A percentile compares a stretch with the other conserved stretches of the same genome.
Conservation (phyloP, 1,284 basidiomycete genomes). For the Cystobasidium sp. region DNA sequence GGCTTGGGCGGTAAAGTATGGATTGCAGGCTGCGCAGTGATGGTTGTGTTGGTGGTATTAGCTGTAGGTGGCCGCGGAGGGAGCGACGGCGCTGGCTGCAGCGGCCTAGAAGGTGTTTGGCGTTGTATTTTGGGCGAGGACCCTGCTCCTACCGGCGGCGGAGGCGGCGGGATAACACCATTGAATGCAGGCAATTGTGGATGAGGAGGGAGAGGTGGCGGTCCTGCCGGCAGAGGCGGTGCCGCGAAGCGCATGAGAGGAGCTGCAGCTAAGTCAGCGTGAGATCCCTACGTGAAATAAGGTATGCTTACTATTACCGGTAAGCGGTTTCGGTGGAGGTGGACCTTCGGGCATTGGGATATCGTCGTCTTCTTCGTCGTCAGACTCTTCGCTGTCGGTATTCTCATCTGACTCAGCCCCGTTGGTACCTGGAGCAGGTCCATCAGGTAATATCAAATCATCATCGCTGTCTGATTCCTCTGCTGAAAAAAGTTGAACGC, state of each 20-base stretch:
- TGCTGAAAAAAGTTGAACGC: neutral
- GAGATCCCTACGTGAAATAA: neutral
- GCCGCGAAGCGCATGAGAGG: constrained; percentile 15
- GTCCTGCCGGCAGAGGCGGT: constrained; percentile 45
- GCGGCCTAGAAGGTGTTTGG: constrained; percentile 21
- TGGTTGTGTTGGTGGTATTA: constrained; percentile 6
- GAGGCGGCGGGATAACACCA: constrained; percentile 49
- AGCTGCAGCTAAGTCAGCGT: neutral
- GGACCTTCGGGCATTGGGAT: constrained; percentile 50
- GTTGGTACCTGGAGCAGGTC: constrained; percentile 50
- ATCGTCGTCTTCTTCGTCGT: constrained; percentile 52
- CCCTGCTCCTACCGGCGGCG: constrained; percentile 20
- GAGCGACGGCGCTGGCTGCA: constrained; percentile 46
- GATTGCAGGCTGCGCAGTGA: constrained; percentile 37
- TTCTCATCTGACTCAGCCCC: constrained; percentile 34
- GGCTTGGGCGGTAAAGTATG: constrained; percentile 46
- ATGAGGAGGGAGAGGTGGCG: constrained; percentile 37
- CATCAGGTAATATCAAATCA: constrained; percentile 74
- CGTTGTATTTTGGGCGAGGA: constrained; percentile 40
- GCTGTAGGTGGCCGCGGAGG: constrained; percentile 40
- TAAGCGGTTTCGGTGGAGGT: neutral
- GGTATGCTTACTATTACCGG: neutral
- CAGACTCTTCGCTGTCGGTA: constrained; percentile 55
- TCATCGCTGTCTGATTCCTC: constrained; percentile 40
- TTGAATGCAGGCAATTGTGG: constrained; percentile 30